Conservation (phyloP, 257 asterid species). For the Paulownia fortunei region DNA sequence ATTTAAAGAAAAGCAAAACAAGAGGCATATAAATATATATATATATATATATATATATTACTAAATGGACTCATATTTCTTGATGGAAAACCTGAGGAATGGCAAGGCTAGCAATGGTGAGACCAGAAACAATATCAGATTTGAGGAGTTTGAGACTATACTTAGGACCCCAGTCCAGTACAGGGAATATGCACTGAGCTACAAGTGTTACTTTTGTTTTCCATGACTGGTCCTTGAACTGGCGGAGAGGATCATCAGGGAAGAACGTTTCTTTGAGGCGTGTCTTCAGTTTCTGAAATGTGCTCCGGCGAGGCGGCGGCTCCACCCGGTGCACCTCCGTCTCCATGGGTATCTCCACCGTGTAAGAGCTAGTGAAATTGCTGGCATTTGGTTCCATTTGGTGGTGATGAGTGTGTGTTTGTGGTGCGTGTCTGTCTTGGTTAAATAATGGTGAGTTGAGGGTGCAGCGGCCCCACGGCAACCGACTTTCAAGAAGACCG, state of each 20-base stretch:
- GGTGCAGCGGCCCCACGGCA: constrained; percentile 11
- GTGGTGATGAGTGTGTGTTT: background rate
- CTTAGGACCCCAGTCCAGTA: constrained; percentile 71
- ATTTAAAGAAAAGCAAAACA: too few species aligned
- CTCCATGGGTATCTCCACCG: constrained; percentile 53
- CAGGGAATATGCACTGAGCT: constrained; percentile 63
- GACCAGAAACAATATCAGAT: constrained; percentile 79
- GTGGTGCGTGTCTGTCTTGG: background rate
- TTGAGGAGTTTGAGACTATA: constrained; percentile 56
- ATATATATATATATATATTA: too few species aligned
- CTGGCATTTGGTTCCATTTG: constrained; percentile 41
- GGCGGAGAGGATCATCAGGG: constrained; percentile 72
- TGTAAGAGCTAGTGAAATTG: background rate
- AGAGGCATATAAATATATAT: too few species aligned
- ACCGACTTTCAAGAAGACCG: constrained; percentile 33
- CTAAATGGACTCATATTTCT: too few species aligned
- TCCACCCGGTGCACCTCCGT: constrained; percentile 63
- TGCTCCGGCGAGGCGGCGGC: constrained; percentile 60
- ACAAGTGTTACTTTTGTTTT: constrained; percentile 52
- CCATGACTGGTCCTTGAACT: constrained; percentile 56
- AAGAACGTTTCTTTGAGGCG: constrained; percentile 75
- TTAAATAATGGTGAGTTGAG: background rate
- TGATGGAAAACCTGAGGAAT: constrained; percentile 62
- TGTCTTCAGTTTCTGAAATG: constrained; percentile 51
- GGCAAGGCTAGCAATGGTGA: constrained; percentile 85